Percentiles rank a stretch among this genome's conserved stretches.
phyloP scores from a whole-genome alignment of 257 asterid genomes.

The Ilex asprella region DNA sequence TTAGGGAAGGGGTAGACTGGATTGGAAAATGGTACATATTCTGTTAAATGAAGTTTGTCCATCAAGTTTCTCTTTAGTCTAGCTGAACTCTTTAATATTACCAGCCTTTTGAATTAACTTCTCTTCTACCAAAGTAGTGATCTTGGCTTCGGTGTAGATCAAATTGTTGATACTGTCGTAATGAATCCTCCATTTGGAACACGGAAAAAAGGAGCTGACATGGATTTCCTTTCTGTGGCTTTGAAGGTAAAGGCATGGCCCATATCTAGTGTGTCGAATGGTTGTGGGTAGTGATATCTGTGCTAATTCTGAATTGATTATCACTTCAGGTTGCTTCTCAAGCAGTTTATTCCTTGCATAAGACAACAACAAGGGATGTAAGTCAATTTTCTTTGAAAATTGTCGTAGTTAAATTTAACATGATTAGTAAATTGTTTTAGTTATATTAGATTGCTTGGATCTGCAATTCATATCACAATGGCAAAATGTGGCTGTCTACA shows the following conservation, averaged over 20 bases:
- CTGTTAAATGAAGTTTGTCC: too few relatives aligned
- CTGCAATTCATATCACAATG: too few relatives aligned
- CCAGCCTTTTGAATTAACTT: neutral
- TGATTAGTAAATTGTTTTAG: neutral
- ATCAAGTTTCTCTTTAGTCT: too few relatives aligned
- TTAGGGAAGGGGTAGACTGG: too few relatives aligned
- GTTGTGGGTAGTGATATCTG: neutral
- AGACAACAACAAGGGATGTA: slow-evolving; percentile 92
- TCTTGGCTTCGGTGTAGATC: slow-evolving; percentile 36
- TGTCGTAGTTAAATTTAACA: neutral
- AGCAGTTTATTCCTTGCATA: slow-evolving; percentile 96
- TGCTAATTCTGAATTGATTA: slow-evolving; percentile 7
- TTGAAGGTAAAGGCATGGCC: slow-evolving; percentile 46
- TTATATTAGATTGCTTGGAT: too few relatives aligned
- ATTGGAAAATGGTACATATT: too few relatives aligned
- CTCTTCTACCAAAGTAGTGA: neutral
- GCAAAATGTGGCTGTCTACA: too few relatives aligned
- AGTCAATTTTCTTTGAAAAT: slow-evolving; percentile 17
- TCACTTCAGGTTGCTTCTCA: slow-evolving; percentile 74
- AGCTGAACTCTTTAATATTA: too few relatives aligned
- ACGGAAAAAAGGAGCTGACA: slow-evolving; percentile 91
- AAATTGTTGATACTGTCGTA: slow-evolving; percentile 63
- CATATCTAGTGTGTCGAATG: neutral
- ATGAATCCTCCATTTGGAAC: slow-evolving; percentile 99
- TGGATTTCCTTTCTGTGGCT: slow-evolving; percentile 73